Evolutionary conservation across 441 rosid species (phyloP), one percentile per base, ranked within the genome.

Genomic region (Corymbia calophylla): DNA sequence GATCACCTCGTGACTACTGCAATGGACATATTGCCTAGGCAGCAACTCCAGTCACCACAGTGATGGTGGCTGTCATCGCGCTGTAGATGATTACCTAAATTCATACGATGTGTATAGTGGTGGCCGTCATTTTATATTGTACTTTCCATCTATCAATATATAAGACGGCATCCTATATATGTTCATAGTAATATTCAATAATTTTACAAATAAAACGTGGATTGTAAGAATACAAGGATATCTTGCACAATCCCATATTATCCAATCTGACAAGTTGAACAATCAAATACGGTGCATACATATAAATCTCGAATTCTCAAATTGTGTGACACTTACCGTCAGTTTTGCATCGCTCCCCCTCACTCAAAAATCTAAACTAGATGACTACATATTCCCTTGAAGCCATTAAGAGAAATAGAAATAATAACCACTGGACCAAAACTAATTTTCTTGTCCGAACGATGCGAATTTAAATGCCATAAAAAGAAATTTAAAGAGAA

Each of bases 381-480:
- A n/a, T 27, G 97, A 98, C 6, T 98, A 97, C 98, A 96, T 97
- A 91, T 97, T 97, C 25, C 99, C 98, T n/a, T n/a, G 35, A n/a
- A n/a, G 35, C 4, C 70, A 64, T 32, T 64, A 64, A 3, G 70
- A 3, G 19, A 15, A 14, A 64, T n/a, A 64, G n/a, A n/a, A n/a
- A n/a, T 23, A 56, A 56, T 13, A 27, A 56, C 4, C 62, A 56
- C 29, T 56, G 23, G 62, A 56, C 62, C 29, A 56, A 23, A 23
- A 29, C 29, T 23, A 56, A 56, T 56, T 56, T 56, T 56, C 62
- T 56, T 56, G 6, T 56, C 21, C 13, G 14, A 56, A 56, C 21
- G 6, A 23, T 56, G 62, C 29, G 25, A 56, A 56, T 9, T 23
- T 23, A 35, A 56, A 23, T 23, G 62, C 62, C 62, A 27, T 56